Evolutionary conservation across 371 early-diverging fungal species (phyloP).

Genomic region (Apophysomyces ossiformis): DNA sequence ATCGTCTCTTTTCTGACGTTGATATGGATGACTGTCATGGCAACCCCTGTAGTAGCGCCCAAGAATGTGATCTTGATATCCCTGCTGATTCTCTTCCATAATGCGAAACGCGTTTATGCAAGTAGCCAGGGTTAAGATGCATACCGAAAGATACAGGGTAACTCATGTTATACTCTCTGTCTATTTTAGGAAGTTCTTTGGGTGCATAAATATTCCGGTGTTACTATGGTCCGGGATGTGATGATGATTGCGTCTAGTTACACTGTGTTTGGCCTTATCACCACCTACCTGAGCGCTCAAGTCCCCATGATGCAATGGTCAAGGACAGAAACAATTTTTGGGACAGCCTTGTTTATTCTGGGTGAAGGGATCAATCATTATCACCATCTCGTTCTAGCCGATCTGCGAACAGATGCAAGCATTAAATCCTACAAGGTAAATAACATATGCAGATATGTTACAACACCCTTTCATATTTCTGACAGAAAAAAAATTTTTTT

Average conservation of each 20-base stretch:
- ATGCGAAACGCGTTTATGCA: slow-evolving; percentile 41
- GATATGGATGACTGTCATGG: neutral
- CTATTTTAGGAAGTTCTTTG: slow-evolving; percentile 36
- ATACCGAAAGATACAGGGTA: neutral
- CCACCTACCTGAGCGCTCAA: slow-evolving; percentile 14
- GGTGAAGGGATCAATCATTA: slow-evolving; percentile 40
- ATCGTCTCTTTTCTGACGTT: slow-evolving; percentile 11
- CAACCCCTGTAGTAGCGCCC: neutral
- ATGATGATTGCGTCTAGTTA: slow-evolving; percentile 30
- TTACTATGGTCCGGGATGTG: slow-evolving; percentile 19
- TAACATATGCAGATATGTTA: neutral
- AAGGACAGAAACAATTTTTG: slow-evolving; percentile 6
- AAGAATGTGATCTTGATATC: slow-evolving; percentile 17
- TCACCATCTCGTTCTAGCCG: slow-evolving; percentile 40
- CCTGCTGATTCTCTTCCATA: slow-evolving; percentile 25
- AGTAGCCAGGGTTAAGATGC: neutral
- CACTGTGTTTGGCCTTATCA: slow-evolving; percentile 16
- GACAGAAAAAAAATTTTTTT: neutral
- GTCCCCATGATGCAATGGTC: slow-evolving; percentile 7
- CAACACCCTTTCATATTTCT: neutral
- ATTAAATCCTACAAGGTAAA: slow-evolving; percentile 36
- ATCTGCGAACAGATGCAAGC: slow-evolving; percentile 22
- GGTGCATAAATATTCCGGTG: slow-evolving; percentile 45
- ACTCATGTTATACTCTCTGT: neutral
- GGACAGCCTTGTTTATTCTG: slow-evolving; percentile 23